Conservation (phyloP, 2,329 filamentous ascomycete species). For the Aspergillus novoparasiticus region DNA sequence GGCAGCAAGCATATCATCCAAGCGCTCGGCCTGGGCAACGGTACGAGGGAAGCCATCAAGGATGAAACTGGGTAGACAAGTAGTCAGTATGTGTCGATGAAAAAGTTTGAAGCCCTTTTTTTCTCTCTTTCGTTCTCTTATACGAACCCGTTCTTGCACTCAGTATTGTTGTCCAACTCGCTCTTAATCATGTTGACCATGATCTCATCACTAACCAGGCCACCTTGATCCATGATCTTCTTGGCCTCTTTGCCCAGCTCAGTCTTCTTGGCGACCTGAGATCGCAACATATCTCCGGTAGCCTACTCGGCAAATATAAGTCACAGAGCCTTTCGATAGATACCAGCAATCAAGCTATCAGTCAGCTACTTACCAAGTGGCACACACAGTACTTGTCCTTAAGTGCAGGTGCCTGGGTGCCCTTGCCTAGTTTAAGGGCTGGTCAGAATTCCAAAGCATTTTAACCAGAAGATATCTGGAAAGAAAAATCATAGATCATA, state of each 20-base stretch:
- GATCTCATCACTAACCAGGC: constrained; percentile 97
- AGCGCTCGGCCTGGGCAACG: constrained; percentile 89
- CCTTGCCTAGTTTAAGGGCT: constrained; percentile 71
- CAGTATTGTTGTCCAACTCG: constrained; percentile 88
- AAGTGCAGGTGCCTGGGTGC: constrained; percentile 95
- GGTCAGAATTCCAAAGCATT: constrained; percentile 21
- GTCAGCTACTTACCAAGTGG: constrained; percentile 72
- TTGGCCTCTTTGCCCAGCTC: constrained; percentile 92
- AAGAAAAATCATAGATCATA: constrained; percentile 45
- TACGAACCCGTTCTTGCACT: constrained; percentile 92
- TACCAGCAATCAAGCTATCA: background rate
- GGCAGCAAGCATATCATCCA: constrained; percentile 84
- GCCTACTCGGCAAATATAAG: constrained; percentile 59
- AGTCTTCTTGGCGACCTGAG: constrained; percentile 97
- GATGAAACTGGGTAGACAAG: constrained; percentile 73
- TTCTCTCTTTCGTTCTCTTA: background rate
- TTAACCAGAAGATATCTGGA: background rate
- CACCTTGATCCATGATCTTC: constrained; percentile 99
- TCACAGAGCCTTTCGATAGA: background rate
- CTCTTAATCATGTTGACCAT: constrained; percentile 99
- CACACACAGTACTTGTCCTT: constrained; percentile 98
- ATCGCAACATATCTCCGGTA: constrained; percentile 98
- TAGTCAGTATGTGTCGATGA: constrained; percentile 21
- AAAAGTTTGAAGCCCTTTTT: background rate
- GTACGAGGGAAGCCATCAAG: constrained; percentile 98